A percentile compares a stretch with the other conserved stretches of the same genome.
These are phyloP conservation scores for Eutypella sp. DNA, from an alignment of 2,329 filamentous ascomycete species.

Conservation along the genomic window DNA sequence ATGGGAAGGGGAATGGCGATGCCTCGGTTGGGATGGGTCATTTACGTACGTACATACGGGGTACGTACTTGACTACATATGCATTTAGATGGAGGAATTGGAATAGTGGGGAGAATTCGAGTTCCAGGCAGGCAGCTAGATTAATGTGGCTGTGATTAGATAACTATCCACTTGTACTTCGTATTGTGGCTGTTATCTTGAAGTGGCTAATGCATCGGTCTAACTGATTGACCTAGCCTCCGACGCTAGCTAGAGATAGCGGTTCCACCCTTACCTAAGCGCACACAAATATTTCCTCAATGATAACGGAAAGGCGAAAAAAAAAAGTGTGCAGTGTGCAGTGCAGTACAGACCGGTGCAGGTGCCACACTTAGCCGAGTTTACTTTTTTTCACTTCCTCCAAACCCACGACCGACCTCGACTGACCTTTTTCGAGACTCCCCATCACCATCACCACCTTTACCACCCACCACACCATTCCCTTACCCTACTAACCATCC, in stretches of 20 bases:
- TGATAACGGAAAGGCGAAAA: neutral
- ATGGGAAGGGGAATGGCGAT: neutral
- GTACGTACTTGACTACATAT: no score
- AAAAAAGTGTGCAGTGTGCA: neutral
- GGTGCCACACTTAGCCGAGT: neutral
- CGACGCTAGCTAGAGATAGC: neutral
- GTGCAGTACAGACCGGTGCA: neutral
- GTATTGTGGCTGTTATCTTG: neutral
- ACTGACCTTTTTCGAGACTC: neutral
- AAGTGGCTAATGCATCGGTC: no score
- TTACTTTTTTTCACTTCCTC: neutral
- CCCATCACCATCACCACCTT: conserved; percentile 20
- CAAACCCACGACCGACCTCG: neutral
- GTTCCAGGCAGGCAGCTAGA: no score
- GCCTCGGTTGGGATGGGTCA: neutral
- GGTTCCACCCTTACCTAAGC: neutral
- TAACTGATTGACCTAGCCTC: neutral
- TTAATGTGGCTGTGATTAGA: neutral
- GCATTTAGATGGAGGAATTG: no score
- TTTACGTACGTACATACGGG: no score
- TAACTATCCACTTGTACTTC: neutral
- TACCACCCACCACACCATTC: no score
- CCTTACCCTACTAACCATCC: conserved; percentile 20
- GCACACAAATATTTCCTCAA: neutral
- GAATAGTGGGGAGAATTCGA: no score